Base-by-base conservation (phyloP, 2,329 filamentous ascomycete genomes). In the Trichoderma sp. region DNA sequence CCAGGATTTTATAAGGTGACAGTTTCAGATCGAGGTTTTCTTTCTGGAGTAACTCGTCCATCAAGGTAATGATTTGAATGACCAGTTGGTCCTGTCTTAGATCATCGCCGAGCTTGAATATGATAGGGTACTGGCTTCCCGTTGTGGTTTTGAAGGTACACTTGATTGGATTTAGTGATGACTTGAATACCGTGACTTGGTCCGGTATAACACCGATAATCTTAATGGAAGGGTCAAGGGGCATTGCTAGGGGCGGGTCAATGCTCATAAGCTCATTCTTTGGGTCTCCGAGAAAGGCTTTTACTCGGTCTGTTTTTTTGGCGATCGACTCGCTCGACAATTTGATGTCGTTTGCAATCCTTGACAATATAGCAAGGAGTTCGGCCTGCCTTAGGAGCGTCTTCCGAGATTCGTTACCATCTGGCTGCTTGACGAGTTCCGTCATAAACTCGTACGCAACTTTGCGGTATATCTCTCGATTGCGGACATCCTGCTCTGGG, bases 101-200 rank as follows among this genome's bases (percentile, higher is more conserved):
- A 79, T 99, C 96, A 79, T 99, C 96, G 43, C 96, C 96, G 1
- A 94, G 94, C 82, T 99, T 99, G 88, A 99, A 99, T 68, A 98
- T 92, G 74, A 99, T 92, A 11, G 95, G 92, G 79, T 98, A 99
- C 73, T 91, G 92, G 51, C 87, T 88, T 8, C 93, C 93, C 2
- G 88, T 88, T 0, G 89, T 87, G 0, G 95, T 97, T 78, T 92
- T 95, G 84, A 98, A 98, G 11, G 93, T 93, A 73, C 98, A 90
- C 76, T 96, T 94, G 73, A 99, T 92, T 0, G 96, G 96, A 57
- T 93, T 94, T 9, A 99, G 84, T 0, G 94, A 96, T 1, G 96
- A 99, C 80, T 98, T 99, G 85, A 99, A 97, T 26, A 99, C 95
- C 65, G 91, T 91, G 28, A 93, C 92, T 74, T 98, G 92, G 26